These are phyloP conservation scores for Omphalotus guepiniiformis DNA, from an alignment of 768 basidiomycete genomes.

Conservation along the genomic window DNA sequence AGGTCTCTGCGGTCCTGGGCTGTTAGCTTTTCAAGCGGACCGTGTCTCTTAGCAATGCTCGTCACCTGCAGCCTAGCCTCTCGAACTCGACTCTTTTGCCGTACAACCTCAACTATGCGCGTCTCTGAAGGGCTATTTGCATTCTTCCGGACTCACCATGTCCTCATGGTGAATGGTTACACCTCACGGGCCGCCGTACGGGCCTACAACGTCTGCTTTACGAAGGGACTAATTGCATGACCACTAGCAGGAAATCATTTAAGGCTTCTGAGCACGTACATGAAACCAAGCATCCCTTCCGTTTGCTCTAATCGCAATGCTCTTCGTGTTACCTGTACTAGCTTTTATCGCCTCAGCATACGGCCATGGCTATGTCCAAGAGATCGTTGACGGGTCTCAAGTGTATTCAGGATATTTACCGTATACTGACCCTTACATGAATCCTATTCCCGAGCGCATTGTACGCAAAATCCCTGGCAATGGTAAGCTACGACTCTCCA, in stretches of 20 bases:
- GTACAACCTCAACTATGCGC: too few species aligned
- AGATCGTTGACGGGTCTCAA: slow-evolving; percentile 28
- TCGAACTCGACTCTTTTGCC: too few species aligned
- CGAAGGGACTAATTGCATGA: not conserved
- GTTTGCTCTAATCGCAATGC: too few species aligned
- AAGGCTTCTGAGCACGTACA: not conserved
- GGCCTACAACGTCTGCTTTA: not conserved
- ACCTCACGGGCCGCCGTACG: too few species aligned
- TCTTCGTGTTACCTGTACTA: not conserved
- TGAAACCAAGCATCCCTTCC: too few species aligned
- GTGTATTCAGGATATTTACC: slow-evolving; percentile 36
- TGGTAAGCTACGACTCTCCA: slow-evolving; percentile 18
- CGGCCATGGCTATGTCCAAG: slow-evolving; percentile 38
- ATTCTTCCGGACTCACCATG: too few species aligned
- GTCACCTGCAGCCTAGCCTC: too few species aligned
- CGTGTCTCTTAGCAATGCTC: too few species aligned
- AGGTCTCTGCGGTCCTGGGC: too few species aligned
- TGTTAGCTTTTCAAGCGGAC: too few species aligned
- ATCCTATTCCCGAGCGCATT: slow-evolving; percentile 33
- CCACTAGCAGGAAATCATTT: not conserved
- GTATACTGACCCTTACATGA: slow-evolving; percentile 32
- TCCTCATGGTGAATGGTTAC: too few species aligned
- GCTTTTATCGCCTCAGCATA: slow-evolving; percentile 16
- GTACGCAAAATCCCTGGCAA: slow-evolving; percentile 40
- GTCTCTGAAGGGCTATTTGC: too few species aligned